A percentile compares a stretch with the other conserved stretches of the same genome.
Evolutionary conservation across 2,329 filamentous ascomycete species (phyloP).

Genomic region (Aspergillus brunneoviolaceus): DNA sequence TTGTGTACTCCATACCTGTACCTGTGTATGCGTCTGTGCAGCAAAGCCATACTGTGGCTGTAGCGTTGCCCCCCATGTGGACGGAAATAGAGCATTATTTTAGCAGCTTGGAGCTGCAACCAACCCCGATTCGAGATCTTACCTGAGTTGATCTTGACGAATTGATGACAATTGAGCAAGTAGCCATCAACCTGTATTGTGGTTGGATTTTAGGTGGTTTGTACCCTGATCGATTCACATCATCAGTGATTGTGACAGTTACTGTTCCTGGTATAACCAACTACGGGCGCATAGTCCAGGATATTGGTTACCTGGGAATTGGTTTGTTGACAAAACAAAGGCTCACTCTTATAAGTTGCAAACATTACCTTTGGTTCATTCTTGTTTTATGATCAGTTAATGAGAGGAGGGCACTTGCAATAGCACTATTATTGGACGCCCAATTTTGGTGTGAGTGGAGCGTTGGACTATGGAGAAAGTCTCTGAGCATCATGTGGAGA

Average conservation of each 20-base stretch:
- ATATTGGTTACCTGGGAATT: not conserved
- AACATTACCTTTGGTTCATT: not conserved
- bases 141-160: not conserved
- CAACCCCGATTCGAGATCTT: slow-evolving; percentile 3
- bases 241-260: not conserved
- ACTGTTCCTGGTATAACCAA: not conserved
- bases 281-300: not conserved
- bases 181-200: no score
- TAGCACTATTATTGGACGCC: not conserved
- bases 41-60: slow-evolving; percentile 4
- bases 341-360: not conserved
- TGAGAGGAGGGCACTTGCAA: not conserved
- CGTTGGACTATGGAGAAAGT: not conserved
- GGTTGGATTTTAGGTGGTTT: no score
- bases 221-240: not conserved
- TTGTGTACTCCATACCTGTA: not conserved
- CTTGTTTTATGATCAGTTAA: not conserved
- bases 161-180: not conserved
- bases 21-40: slow-evolving; percentile 1
- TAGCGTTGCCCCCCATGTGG: slow-evolving; percentile 9
- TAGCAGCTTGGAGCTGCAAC: not conserved
- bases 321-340: not conserved
- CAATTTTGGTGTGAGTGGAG: not conserved
- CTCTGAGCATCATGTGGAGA: slow-evolving; percentile 11
- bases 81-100: slow-evolving; percentile 4